phyloP scores from a whole-genome alignment of 2,329 filamentous ascomycete species.

The Zasmidium cellare region DNA sequence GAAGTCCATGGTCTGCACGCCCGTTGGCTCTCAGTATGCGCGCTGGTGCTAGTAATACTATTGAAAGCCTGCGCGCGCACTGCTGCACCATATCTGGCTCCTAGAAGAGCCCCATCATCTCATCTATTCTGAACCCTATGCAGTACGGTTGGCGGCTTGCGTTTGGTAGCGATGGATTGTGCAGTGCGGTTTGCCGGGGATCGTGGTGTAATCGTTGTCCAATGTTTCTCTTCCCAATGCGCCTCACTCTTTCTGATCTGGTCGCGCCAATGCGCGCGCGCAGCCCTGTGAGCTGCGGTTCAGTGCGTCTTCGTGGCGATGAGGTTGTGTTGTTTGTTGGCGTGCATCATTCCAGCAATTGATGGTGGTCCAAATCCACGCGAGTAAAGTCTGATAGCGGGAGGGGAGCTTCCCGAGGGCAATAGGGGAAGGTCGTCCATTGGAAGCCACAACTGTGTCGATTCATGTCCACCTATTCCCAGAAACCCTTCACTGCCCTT shows the following conservation, averaged over 20 bases:
- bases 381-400: background rate
- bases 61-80: background rate
- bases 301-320: background rate
- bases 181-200: background rate
- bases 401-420: background rate
- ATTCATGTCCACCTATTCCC: background rate
- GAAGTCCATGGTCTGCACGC: constrained; percentile 9
- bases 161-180: background rate
- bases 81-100: background rate
- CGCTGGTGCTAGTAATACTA: background rate
- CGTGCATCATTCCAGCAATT: background rate
- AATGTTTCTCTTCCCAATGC: background rate
- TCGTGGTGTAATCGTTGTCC: background rate
- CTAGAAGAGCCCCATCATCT: background rate
- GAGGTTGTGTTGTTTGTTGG: background rate
- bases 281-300: background rate
- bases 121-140: constrained; percentile 8
- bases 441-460: background rate
- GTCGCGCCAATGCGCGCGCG: background rate
- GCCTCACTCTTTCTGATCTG: background rate
- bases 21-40: background rate
- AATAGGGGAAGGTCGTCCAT: background rate
- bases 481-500: too few relatives aligned
- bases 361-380: background rate
- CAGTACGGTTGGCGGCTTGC: background rate